Evolutionary conservation across 2,329 filamentous ascomycete genomes (phyloP), one percentile per base, ranked within the genome.

Genomic region (Corniculantispora saksenae): DNA sequence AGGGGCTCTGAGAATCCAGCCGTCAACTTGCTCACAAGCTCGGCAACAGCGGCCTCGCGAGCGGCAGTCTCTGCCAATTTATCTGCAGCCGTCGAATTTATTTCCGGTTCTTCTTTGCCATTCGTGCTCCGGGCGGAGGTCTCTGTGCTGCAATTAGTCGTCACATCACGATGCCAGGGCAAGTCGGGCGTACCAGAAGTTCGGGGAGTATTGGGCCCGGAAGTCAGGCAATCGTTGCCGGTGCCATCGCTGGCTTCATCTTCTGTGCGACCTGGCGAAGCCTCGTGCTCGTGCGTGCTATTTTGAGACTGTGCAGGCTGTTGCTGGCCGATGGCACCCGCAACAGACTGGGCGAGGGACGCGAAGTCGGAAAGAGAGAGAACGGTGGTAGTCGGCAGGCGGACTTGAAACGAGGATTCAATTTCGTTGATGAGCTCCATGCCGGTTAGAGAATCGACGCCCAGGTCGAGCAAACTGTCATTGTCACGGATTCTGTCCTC

Each of bases 381-480:
- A 9, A 48, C n/a, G n/a, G 17, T 19, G 45, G 15, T 48, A 48
- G 32, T 59, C 6, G 35, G 27, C 10, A 59, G 56, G 51, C 61
- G 73, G 58, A 72, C 73, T 4, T 75, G 72, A 65, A 83, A 81
- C 0, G 68, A 67, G 1, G 64, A 62, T 55, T 82, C 77, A 6
- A 82, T 67, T 61, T 83, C 82, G 2, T 74, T 73, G 0, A 72
- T 76, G 59, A 84, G 67, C 68, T 84, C 82, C 78, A 83, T 83
- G 0, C 75, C 80, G 76, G 82, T 80, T 0, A 84, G 73, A 0
- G 82, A 84, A 69, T 84, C 82, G 35, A 84, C 82, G 1, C 82
- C 82, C 4, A 83, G 63, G 50, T 82, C 79, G 8, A 73, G 74
- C n/a, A 83, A 72, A n/a, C 74, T 67, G 10, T 70, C 69, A 21